Conservation (phyloP, 108 stramenopile species). For the Fistulifera solaris region DNA sequence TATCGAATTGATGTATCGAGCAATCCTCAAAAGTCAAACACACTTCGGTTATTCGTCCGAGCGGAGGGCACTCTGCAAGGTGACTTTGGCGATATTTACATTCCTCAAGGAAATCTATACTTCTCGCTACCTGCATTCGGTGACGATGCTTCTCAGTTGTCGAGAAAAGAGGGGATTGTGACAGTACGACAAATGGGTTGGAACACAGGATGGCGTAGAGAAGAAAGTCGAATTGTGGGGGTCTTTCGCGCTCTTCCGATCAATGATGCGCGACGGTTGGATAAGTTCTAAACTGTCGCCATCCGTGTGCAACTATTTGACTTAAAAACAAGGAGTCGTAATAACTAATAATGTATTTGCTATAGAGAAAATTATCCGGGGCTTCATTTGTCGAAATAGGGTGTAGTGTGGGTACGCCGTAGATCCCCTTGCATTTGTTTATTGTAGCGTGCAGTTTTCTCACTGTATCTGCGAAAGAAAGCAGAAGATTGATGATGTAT, state of each 20-base stretch:
- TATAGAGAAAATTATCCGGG: no score
- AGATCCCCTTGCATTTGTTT: no score
- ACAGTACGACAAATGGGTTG: constrained; percentile 70
- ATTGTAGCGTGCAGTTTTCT: no score
- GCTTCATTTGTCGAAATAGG: no score
- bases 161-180: constrained; percentile 55
- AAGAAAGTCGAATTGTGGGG: constrained; percentile 66
- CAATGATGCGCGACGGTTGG: constrained; percentile 24
- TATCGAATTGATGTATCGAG: constrained; percentile 43
- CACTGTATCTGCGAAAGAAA: no score
- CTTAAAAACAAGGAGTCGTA: no score
- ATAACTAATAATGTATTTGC: no score
- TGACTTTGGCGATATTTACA: constrained; percentile 42
- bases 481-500: no score
- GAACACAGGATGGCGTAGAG: constrained; percentile 74
- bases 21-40: constrained; percentile 4
- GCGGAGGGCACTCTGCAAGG: constrained; percentile 40
- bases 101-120: constrained; percentile 52
- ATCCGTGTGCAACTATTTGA: no score
- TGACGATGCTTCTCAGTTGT: constrained; percentile 18
- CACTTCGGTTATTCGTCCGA: constrained; percentile 43
- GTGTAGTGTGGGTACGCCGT: no score
- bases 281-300: constrained; percentile 19
- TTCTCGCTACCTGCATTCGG: constrained; percentile 74
- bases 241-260: constrained; percentile 49